Base-by-base conservation (phyloP, 2,329 filamentous ascomycete genomes). In the Pseudocercospora eumusae region DNA sequence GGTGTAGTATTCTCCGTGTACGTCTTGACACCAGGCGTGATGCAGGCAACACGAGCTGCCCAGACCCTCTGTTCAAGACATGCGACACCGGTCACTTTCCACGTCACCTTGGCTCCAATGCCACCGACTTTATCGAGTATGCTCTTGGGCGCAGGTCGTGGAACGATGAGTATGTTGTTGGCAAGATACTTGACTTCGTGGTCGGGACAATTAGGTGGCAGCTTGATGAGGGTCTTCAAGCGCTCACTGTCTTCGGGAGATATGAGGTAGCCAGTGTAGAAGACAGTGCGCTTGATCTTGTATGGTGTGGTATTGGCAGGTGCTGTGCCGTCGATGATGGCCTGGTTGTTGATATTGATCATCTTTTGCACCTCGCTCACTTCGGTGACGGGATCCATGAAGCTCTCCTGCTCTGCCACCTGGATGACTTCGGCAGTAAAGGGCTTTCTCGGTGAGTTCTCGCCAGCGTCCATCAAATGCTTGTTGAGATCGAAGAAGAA, bases 221-320 rank as follows among this genome's bases (percentile, higher is more conserved):
- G 79, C 56, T 86, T 77, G 28, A 88, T 86, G n/a, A 96, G 82
- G 5, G 84, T 83, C 60, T 90, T 84, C 40, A 98, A 81, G 59
- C 84, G 86, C 71, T 90, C 85, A 1, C 88, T 88, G 74, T 95
- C 91, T 25, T 84, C 81, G 53, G 86, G 81, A 44, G 82, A 82
- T 67, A 99, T 88, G 76, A 96, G 86, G 77, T 99, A 98, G 55
- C 91, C 92, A 1, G 95, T 97, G 77, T 93, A 97, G 76, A 92
- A 92, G 55, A 96, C 88, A 1, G 87, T 91, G 74, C 93, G 93
- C 75, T 91, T 92, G 74, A 99, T 91, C 68, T 85, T 83, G 63
- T 95, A 78, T 1, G 79, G 82, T 50, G 78, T 76, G 33, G 79
- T 77, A 52, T 77, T 76, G 9, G 74, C 73, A 0, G 81, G 80